A percentile compares a stretch with the other conserved stretches of the same genome.
phyloP scores from a whole-genome alignment of 495 filamentous ascomycete genomes.

The Elaphomyces granulatus region DNA sequence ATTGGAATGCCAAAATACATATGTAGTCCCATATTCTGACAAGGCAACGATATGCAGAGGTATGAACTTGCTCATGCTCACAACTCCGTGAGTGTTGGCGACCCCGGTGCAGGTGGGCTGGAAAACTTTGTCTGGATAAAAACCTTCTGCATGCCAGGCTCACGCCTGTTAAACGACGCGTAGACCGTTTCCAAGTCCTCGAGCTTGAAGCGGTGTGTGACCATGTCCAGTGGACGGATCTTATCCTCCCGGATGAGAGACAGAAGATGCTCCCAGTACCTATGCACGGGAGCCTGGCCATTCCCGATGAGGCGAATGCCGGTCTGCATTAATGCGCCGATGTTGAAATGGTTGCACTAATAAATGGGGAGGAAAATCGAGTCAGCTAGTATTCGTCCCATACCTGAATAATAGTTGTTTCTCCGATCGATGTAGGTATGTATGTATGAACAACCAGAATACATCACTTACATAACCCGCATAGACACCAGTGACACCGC shows the following conservation, averaged over 20 bases:
- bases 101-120: slow-evolving; percentile 35
- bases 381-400: no score
- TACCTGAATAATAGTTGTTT: no score
- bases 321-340: slow-evolving; percentile 76
- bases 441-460: background rate
- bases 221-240: slow-evolving; percentile 66
- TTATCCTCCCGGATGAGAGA: slow-evolving; percentile 51
- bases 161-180: slow-evolving; percentile 51
- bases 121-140: slow-evolving; percentile 57
- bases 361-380: no score
- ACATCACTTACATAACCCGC: slow-evolving; percentile 54
- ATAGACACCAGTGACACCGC: slow-evolving; percentile 70
- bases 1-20: no score
- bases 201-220: slow-evolving; percentile 60
- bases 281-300: slow-evolving; percentile 73
- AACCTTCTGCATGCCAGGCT: slow-evolving; percentile 56
- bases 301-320: slow-evolving; percentile 71
- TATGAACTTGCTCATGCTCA: no score
- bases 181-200: slow-evolving; percentile 65
- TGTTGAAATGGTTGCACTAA: slow-evolving; percentile 68
- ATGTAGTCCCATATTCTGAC: no score
- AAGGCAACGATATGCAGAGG: no score
- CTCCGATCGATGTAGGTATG: background rate
- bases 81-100: slow-evolving; percentile 35
- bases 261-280: slow-evolving; percentile 67